Evolutionary conservation across 2,329 filamentous ascomycete genomes (phyloP).

Genomic region (Xylariaceae sp.): DNA sequence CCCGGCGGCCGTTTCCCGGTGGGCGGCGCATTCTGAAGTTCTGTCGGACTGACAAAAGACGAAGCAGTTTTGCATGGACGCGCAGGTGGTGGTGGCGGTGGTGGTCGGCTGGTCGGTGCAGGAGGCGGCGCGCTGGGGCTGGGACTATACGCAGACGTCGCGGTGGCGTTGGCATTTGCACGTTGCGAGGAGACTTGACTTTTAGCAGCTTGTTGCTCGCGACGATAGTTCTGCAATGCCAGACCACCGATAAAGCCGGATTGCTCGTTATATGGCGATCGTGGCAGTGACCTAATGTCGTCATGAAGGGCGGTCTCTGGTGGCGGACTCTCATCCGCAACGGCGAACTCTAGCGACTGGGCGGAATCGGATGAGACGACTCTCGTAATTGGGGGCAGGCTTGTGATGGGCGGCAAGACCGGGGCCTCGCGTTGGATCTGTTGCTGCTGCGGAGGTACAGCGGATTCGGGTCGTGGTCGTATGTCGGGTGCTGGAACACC

Average conservation of each 20-base stretch:
- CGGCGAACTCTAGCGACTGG: slow-evolving; percentile 17
- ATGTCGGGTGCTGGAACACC: slow-evolving; percentile 46
- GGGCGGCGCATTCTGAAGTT: slow-evolving; percentile 37
- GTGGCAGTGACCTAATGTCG: slow-evolving; percentile 29
- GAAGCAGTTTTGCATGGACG: slow-evolving; percentile 34
- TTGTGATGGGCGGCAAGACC: slow-evolving; percentile 43
- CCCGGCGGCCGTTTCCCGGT: slow-evolving; percentile 42
- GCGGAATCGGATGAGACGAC: slow-evolving; percentile 41
- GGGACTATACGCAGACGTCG: slow-evolving; percentile 4
- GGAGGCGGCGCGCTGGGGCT: slow-evolving; percentile 30
- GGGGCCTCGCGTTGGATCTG: slow-evolving; percentile 38
- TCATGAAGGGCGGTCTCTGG: slow-evolving; percentile 11
- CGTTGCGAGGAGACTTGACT: slow-evolving; percentile 19
- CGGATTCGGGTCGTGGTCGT: slow-evolving; percentile 26
- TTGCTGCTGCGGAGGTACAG: slow-evolving; percentile 28
- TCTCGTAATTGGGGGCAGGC: slow-evolving; percentile 46
- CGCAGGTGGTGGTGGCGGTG: slow-evolving; percentile 23
- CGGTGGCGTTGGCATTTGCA: slow-evolving; percentile 12
- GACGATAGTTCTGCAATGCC: slow-evolving; percentile 49
- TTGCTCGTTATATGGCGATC: slow-evolving; percentile 34
- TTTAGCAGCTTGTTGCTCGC: slow-evolving; percentile 32
- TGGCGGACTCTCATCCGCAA: slow-evolving; percentile 3
- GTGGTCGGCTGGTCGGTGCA: slow-evolving; percentile 26
- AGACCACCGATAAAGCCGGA: slow-evolving; percentile 54
- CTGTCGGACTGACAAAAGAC: slow-evolving; percentile 48